Base-by-base conservation (phyloP, 192 early-diverging fungal species). In the Backusella liffmaniae region DNA sequence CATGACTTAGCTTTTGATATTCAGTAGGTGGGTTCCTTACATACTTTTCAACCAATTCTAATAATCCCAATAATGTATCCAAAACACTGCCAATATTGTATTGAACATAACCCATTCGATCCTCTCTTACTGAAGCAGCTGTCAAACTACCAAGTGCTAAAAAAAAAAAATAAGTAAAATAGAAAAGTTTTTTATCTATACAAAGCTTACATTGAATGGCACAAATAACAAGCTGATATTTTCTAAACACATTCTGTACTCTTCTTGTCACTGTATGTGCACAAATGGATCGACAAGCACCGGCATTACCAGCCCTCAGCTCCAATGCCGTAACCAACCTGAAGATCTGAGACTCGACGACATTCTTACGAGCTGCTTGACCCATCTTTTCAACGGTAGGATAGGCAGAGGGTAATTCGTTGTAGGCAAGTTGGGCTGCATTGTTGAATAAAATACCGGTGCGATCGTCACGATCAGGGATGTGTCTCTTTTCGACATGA, bases 91-190 rank as follows among this genome's bases (percentile, higher is more conserved):
- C 73, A 74, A 83, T 78, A 36, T 83, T 78, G 6, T 66, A 62
- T 65, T 83, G 82, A 12, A 83, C 82, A 42, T 70, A 76, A 5
- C 81, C 81, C 32, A 67, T 73, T 7, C 36, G 29, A 67, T 83
- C 81, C 35, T 83, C 81, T 29, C 72, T 70, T 18, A 70, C 37
- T 5, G 81, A 83, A 29, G 77, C 77, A 32, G 75, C 65, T 32
- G 72, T 53, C 13, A 83, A 49, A 65, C 72, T 72, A 30, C 75
- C 73, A 41, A 83, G 67, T 4, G 77, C 77, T 82, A 53, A 51
- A 59, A 0, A 46, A 34, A 15, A 59, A 15, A 51, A 21, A 18
- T n/a, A n/a, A n/a, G n/a, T n/a, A 16, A n/a, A 16, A 4, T 7
- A 51, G 5, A 51, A n/a, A 16, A 6, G 12, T 5, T 51, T n/a